Evolutionary conservation across 139 green algal species (phyloP), one percentile per base, ranked within the genome.

Genomic region (Picochlorum sp.): DNA sequence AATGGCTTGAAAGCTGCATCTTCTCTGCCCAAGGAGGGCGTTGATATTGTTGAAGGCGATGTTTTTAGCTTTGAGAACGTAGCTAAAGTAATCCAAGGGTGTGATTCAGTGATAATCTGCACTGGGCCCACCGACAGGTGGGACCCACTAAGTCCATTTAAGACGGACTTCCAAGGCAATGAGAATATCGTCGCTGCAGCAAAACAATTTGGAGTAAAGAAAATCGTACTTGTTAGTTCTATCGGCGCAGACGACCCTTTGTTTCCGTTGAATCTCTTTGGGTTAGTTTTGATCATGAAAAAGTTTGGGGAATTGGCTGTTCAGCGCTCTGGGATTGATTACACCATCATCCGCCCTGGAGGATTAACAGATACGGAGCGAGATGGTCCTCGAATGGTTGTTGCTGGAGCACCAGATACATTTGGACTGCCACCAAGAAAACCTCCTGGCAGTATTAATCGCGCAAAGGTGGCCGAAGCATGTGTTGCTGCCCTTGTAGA

Each of bases 221-320:
- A 78, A 31, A 70, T 89, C 58, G 24, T 59, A 13, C 26, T 84
- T 13, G 80, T 92, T 0, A 84, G 59, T 30, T 70, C 33, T 44
- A 89, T 92, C 50, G 84, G 84, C n/a, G 61, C 63, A 2, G 84
- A 92, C 54, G 81, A 88, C 28, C 61, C 61, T 5, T 63, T 87
- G 33, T 67, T 90, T 59, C 80, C 80, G 2, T 76, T 91, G 22
- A 93, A 93, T 67, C 68, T 87, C 5, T 82, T 87, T 57, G 91
- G 73, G 65, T 81, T 81, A 36, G 77, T 89, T 12, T 62, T 86
- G 32, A 60, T 86, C 33, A 85, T 69, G 69, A 91, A 91, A 75
- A 89, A 90, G 66, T 75, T 80, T 29, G 84, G 68, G 10, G 85
- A 92, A 69, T 75, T 85, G 75, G 80, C 66, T 53, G 51, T 93